A percentile compares a stretch with the other conserved stretches of the same genome.
Conservation (phyloP, 805 yeast genomes). For the Spathaspora sp. region DNA sequence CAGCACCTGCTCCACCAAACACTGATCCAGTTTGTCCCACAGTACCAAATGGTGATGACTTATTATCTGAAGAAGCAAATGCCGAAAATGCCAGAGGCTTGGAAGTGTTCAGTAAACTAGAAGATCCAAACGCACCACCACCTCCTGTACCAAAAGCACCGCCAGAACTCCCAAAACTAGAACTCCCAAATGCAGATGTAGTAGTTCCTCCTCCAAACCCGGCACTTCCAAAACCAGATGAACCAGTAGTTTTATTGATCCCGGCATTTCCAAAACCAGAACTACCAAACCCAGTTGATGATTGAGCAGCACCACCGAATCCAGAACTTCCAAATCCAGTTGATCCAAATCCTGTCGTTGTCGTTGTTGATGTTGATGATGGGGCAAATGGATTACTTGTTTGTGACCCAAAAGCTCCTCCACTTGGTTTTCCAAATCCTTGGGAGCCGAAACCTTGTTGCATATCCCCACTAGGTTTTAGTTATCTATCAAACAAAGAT, state of each 20-base stretch:
- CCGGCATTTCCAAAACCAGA: slow-evolving; percentile 10
- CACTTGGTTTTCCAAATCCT: slow-evolving; percentile 11
- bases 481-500: slow-evolving; percentile 10
- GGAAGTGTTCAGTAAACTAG: slow-evolving; percentile 3
- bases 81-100: slow-evolving; percentile 4
- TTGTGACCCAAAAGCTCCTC: slow-evolving; percentile 12
- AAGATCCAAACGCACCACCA: slow-evolving; percentile 5
- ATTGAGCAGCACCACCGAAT: slow-evolving; percentile 11
- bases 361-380: background rate
- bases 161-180: slow-evolving; percentile 9
- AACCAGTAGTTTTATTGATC: slow-evolving; percentile 2
- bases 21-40: background rate
- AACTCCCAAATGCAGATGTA: slow-evolving; percentile 4
- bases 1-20: slow-evolving; percentile 4
- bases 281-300: slow-evolving; percentile 8
- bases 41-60: slow-evolving; percentile 1
- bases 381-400: slow-evolving; percentile 9
- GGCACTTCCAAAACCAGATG: slow-evolving; percentile 8
- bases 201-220: slow-evolving; percentile 6
- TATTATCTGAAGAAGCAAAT: slow-evolving; percentile 2
- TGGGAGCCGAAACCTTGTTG: slow-evolving; percentile 11
- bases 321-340: slow-evolving; percentile 15
- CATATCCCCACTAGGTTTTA: slow-evolving; percentile 8
- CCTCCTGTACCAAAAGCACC: slow-evolving; percentile 4
- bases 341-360: background rate